Base-by-base conservation (phyloP, 176 grass and related monocot genomes). In the Musa acuminata region DNA sequence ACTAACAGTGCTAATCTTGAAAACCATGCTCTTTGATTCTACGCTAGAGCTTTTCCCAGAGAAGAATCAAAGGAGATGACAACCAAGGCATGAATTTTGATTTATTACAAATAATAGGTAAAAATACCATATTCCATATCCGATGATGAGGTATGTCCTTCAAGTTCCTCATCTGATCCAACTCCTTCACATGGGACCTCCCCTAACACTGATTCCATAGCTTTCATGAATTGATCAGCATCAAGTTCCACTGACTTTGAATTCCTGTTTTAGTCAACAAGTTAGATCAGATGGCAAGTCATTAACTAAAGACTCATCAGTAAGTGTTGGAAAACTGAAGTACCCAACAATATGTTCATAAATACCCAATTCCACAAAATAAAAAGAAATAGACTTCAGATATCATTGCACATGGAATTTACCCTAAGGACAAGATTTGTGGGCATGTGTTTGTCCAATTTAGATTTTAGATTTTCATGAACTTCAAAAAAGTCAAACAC, bases 201-300 rank as follows among this genome's bases (percentile, higher is more conserved):
- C 72, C 83, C 85, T 50, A 89, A 67, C 49, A 89, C 84, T 3
- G 90, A 98, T 71, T 89, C 84, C 88, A 98, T 91, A 49, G 88
- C 86, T 80, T 98, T 93, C 69, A 93, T 87, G 69, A 98, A 98
- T 74, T 93, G 88, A 54, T 89, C 85, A 57, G 87, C 86, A 90
- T 98, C 90, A 78, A 98, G 82, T 82, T 98, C 82, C 52, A 98
- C 94, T 21, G 84, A 64, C 76, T 88, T 73, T 72, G 75, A 87
- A 22, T 87, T 87, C 74, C 86, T 93, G 71, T 74, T 84, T 49
- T 11, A 76, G 66, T 76, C 77, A 51, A 69, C 75, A 83, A 9
- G 69, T 55, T 8, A 22, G 27, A 14, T 21, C 3, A 10, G 49
- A 20, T 24, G 1, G 22, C 9, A 49, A n/a, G 48, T 64, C 17